Base-by-base conservation (phyloP, 768 basidiomycete species). In the Tylopilus vinaceipallidus region DNA sequence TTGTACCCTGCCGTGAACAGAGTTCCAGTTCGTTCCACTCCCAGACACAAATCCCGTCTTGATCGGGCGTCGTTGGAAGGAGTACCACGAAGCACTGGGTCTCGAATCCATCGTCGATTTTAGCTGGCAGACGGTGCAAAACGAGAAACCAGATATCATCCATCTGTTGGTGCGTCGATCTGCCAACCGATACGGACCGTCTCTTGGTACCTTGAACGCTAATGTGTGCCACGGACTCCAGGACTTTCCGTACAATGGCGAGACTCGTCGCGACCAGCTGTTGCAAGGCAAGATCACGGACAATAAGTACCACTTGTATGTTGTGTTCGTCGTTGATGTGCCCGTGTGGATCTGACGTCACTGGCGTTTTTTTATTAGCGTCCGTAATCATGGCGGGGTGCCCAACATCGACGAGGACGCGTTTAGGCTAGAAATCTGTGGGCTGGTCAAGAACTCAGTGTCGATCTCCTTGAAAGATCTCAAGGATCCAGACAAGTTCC, bases 201-300 rank as follows among this genome's bases (percentile, higher is more conserved):
- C 17, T 22, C 29, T 13, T 5, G 6, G 3, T 24, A 12, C 13
- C 7, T 14, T 20, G 6, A 14, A 17, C 19, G 17, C 29, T 10
- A 0, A n/a, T 26, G 8, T 4, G 19, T 33, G 38, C 33, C 14
- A 11, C 23, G 30, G 5, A 12, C 12, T n/a, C n/a, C n/a, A 56
- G 55, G 75, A 79, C 57, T 81, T 80, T 57, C 80, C 79, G 8
- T 80, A 79, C 58, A 80, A 80, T 55, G 79, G 78, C 27, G 79
- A 80, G 56, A 79, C 79, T 8, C 70, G 64, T 17, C 65, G 72
- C 12, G 59, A 72, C 16, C 71, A 76, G 50, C 65, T 78, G 17
- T 51, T 78, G 39, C 60, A 64, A 30, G 72, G 71, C 19, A 78
- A 76, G 64, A 49, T 80, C 38, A 81, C 77, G 0, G 71, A 74